Conservation (phyloP, 192 early-diverging fungal genomes). For the Nowakowskiella sp. region DNA sequence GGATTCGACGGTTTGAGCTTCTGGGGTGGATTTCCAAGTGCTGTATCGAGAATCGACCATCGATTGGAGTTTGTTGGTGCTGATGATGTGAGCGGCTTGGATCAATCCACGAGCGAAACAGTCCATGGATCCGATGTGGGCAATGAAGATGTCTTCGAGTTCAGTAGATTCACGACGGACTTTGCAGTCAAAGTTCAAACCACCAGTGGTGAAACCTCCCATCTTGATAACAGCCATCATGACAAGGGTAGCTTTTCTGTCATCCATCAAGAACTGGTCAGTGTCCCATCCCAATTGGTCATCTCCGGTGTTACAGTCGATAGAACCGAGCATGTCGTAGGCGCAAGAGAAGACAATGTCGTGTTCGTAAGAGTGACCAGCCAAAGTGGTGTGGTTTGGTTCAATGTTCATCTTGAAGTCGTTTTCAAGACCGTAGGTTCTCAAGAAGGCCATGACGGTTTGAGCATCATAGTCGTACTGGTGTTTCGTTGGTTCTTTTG, state of each 20-base stretch:
- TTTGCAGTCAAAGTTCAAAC: slow-evolving; percentile 35
- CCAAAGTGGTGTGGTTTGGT: slow-evolving; percentile 32
- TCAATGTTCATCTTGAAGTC: slow-evolving; percentile 32
- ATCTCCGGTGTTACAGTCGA: slow-evolving; percentile 31
- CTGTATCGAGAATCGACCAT: slow-evolving; percentile 16
- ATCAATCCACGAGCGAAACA: slow-evolving; percentile 21
- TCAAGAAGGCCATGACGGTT: slow-evolving; percentile 28
- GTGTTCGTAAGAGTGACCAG: slow-evolving; percentile 30
- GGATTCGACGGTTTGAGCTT: slow-evolving; percentile 4
- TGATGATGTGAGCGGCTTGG: slow-evolving; percentile 15
- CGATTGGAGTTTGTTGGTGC: slow-evolving; percentile 13
- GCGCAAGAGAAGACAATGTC: slow-evolving; percentile 24
- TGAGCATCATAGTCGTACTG: slow-evolving; percentile 31
- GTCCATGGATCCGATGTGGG: slow-evolving; percentile 26
- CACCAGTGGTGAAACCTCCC: slow-evolving; percentile 30
- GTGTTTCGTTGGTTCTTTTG: slow-evolving; percentile 29
- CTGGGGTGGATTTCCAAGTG: slow-evolving; percentile 13
- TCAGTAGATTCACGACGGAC: slow-evolving; percentile 31
- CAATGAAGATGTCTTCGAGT: slow-evolving; percentile 27
- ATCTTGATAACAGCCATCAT: slow-evolving; percentile 29
- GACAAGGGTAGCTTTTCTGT: slow-evolving; percentile 26
- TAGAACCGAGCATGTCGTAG: slow-evolving; percentile 17
- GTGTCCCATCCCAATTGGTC: slow-evolving; percentile 31
- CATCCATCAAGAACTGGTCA: slow-evolving; percentile 31
- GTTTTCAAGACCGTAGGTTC: slow-evolving; percentile 19